A percentile compares a stretch with the other conserved stretches of the same genome.
Evolutionary conservation across 768 basidiomycete species (phyloP).

Genomic region (Sporobolomyces pararoseus): DNA sequence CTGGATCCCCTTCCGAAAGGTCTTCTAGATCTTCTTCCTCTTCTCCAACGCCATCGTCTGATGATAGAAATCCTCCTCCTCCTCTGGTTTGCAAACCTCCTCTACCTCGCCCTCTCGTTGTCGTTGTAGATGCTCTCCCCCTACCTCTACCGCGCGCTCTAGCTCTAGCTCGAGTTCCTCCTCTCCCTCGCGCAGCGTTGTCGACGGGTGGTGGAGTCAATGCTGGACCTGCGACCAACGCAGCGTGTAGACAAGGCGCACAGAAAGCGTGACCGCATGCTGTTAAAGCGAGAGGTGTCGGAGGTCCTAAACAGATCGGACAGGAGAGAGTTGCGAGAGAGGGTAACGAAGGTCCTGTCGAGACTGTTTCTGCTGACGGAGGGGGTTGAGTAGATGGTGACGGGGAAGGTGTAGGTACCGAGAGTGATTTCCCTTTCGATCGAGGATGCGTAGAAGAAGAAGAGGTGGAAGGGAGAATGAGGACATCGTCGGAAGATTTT

Average conservation of each 20-base stretch:
- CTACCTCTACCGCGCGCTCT: background rate
- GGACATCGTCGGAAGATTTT: background rate
- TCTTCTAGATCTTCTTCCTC: background rate
- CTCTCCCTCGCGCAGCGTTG: background rate
- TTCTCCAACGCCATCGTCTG: background rate
- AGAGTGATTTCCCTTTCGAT: constrained; percentile 24
- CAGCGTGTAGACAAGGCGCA: constrained; percentile 39
- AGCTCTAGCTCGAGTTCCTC: background rate
- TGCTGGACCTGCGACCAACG: constrained; percentile 37
- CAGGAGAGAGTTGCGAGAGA: constrained; percentile 37
- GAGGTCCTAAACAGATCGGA: constrained; percentile 41
- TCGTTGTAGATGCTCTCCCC: too few relatives aligned
- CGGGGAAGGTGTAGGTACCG: background rate
- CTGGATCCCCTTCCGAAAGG: constrained; percentile 28
- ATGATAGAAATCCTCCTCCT: background rate
- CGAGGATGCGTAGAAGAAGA: background rate
- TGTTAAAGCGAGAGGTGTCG: constrained; percentile 39
- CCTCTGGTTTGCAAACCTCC: background rate
- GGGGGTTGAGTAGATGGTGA: constrained; percentile 1
- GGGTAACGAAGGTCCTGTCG: background rate
- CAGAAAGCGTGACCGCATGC: constrained; percentile 42
- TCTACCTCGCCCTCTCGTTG: background rate
- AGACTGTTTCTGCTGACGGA: background rate
- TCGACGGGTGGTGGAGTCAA: constrained; percentile 30
- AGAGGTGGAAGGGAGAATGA: background rate